Percentiles rank a stretch among this genome's conserved stretches.
phyloP scores from a whole-genome alignment of 345 rosid genomes.

The Draba incana region DNA sequence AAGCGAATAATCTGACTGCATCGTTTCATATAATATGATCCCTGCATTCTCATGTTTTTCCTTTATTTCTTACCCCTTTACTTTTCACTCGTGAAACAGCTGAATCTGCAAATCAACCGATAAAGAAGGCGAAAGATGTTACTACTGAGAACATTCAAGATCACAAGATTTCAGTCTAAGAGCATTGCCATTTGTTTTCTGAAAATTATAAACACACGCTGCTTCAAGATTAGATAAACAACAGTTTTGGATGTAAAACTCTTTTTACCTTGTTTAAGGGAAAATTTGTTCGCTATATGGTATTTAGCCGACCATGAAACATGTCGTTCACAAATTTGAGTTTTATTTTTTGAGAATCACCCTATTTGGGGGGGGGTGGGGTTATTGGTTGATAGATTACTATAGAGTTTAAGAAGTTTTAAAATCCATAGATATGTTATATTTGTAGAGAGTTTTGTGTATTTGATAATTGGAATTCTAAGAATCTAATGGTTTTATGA shows the following conservation, averaged over 20 bases:
- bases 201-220: constrained; percentile 7
- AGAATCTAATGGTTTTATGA: no score
- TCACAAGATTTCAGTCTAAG: constrained; percentile 13
- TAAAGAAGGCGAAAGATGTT: constrained; percentile 50
- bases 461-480: no score
- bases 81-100: constrained; percentile 47
- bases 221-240: constrained; percentile 28
- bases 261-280: not conserved
- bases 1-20: constrained; percentile 15
- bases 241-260: constrained; percentile 24
- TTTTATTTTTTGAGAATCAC: not conserved
- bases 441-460: no score
- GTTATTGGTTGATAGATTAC: no score
- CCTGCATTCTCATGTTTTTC: not conserved
- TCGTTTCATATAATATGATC: not conserved
- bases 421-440: no score
- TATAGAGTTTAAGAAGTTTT: no score
- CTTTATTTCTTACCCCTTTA: constrained; percentile 8
- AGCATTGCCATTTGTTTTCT: constrained; percentile 1
- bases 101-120: constrained; percentile 55
- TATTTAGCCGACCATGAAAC: not conserved
- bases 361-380: no score
- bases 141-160: constrained; percentile 17
- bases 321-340: constrained; percentile 7
- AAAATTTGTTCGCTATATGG: not conserved